Evolutionary conservation across 805 yeast genomes (phyloP).

Genomic region (Saccharomycopsis olivae): DNA sequence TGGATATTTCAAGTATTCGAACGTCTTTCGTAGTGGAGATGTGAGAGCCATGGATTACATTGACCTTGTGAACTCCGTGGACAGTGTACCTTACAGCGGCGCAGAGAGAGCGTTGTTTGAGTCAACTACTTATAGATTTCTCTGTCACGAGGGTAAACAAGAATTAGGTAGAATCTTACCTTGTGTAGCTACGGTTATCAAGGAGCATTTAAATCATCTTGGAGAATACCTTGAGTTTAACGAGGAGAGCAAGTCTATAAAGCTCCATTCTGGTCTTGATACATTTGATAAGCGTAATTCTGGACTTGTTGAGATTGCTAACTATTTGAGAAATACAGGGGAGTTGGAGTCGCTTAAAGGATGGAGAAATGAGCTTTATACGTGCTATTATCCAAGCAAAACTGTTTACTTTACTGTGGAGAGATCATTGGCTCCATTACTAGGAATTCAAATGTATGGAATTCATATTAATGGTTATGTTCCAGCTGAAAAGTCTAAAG

Average conservation of each 20-base stretch:
- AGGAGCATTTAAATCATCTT: constrained; percentile 14
- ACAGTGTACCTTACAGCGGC: too few relatives aligned
- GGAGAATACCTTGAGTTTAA: constrained; percentile 22
- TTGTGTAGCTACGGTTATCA: constrained; percentile 22
- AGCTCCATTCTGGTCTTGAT: constrained; percentile 23
- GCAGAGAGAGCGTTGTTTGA: too few relatives aligned
- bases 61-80: too few relatives aligned
- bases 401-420: constrained; percentile 62
- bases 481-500: constrained; percentile 29
- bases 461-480: constrained; percentile 79
- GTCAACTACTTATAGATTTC: constrained; percentile 22
- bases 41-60: too few relatives aligned
- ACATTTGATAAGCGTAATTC: constrained; percentile 32
- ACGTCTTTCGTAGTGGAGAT: too few relatives aligned
- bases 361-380: constrained; percentile 83
- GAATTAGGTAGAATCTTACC: constrained; percentile 28
- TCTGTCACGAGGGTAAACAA: constrained; percentile 26
- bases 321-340: constrained; percentile 25
- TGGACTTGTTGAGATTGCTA: constrained; percentile 35
- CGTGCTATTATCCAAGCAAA: constrained; percentile 48
- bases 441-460: constrained; percentile 88
- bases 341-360: constrained; percentile 38
- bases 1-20: too few relatives aligned
- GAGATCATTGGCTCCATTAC: constrained; percentile 66
- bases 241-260: constrained; percentile 22